A percentile compares a stretch with the other conserved stretches of the same genome.
Evolutionary conservation across 139 green algal species (phyloP).

Genomic region (Micractinium conductrix): DNA sequence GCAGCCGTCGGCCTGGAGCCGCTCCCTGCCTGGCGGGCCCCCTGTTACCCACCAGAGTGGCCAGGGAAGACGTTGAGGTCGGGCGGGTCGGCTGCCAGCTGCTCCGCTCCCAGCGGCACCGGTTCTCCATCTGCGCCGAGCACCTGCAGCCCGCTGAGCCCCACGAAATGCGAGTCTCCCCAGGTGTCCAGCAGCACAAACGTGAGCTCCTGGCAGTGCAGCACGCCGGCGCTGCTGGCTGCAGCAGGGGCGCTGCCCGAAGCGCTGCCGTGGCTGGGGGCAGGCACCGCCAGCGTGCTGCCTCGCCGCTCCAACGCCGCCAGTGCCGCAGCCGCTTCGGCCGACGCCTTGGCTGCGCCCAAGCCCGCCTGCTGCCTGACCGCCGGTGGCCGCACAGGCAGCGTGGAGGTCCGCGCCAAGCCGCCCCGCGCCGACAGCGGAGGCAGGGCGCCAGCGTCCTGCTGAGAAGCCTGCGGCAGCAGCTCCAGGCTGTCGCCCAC

Average conservation of each 20-base stretch:
- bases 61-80: conserved; percentile 52
- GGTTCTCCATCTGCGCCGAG: conserved; percentile 28
- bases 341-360: not conserved
- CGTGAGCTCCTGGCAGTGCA: conserved; percentile 32
- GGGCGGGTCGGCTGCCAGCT: conserved; percentile 31
- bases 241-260: not conserved
- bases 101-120: not conserved
- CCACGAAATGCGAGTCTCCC: conserved; percentile 56
- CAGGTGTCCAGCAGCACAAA: conserved; percentile 51
- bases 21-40: too few species aligned
- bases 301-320: not conserved
- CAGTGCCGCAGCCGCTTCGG: not conserved
- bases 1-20: too few species aligned
- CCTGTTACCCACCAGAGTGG: conserved; percentile 38
- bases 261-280: not conserved
- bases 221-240: not conserved
- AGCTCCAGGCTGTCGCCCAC: not conserved
- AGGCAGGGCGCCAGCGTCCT: not conserved
- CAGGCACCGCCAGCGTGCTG: not conserved
- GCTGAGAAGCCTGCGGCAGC: not conserved
- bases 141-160: conserved; percentile 47
- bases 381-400: not conserved
- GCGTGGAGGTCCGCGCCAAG: conserved; percentile 1
- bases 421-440: not conserved
- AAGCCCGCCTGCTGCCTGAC: not conserved